Evolutionary conservation across 2,329 filamentous ascomycete species (phyloP).

Genomic region (Neonectria hederae): DNA sequence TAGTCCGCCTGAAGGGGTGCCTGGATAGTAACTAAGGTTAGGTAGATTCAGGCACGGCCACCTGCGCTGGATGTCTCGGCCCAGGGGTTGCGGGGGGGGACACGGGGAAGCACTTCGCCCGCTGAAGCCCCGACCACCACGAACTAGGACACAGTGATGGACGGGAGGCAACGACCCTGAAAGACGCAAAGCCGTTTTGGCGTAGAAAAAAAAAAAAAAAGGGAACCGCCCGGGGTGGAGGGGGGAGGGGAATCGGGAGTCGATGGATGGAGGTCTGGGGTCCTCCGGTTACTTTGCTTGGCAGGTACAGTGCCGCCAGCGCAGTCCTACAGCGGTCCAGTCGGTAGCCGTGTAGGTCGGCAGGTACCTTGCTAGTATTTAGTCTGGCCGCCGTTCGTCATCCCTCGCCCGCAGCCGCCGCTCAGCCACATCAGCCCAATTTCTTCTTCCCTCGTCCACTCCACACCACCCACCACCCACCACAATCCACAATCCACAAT

Average conservation of each 20-base stretch:
- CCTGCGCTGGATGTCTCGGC: conserved; percentile 25
- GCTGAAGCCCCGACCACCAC: background rate
- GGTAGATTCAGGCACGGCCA: conserved; percentile 16
- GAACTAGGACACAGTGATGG: no score
- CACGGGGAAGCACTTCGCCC: background rate
- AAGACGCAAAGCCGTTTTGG: no score
- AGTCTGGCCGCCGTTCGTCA: conserved; percentile 14
- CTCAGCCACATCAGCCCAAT: conserved; percentile 26
- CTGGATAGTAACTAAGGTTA: background rate
- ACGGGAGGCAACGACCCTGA: no score
- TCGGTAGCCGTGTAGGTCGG: background rate
- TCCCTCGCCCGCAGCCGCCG: conserved; percentile 19
- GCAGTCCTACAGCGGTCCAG: background rate
- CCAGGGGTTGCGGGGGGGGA: conserved; percentile 14
- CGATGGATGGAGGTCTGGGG: no score
- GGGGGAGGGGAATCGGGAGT: no score
- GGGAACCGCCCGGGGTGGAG: no score
- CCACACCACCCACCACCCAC: conserved; percentile 1
- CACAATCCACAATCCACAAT: background rate
- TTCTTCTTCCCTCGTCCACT: conserved; percentile 18
- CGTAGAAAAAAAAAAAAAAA: no score
- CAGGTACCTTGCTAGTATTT: background rate
- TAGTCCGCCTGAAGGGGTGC: background rate
- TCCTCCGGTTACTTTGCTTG: background rate
- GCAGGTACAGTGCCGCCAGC: background rate